Conservation (phyloP, 768 basidiomycete genomes). For the Rhodotorula kratochvilovae region DNA sequence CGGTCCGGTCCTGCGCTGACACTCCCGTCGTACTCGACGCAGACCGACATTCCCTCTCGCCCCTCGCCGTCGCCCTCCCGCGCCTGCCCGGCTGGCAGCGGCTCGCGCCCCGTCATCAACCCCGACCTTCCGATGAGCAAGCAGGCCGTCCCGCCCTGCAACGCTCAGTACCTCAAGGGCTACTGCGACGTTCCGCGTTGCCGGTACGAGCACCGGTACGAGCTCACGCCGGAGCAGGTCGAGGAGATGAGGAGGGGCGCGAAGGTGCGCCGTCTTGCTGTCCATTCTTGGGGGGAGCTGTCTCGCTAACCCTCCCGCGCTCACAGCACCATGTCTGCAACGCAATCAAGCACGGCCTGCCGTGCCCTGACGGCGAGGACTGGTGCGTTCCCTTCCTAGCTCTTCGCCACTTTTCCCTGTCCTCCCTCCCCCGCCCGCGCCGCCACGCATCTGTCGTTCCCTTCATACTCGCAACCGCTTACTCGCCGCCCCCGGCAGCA, state of each 20-base stretch:
- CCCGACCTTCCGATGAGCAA: slow-evolving; percentile 27
- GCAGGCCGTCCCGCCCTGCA: slow-evolving; percentile 35
- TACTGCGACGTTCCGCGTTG: slow-evolving; percentile 32
- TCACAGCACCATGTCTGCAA: slow-evolving; percentile 33
- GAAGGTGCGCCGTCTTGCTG: neutral
- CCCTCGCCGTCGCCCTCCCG: neutral
- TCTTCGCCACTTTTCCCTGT: no score
- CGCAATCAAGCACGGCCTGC: slow-evolving; percentile 29
- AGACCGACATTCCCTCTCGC: neutral
- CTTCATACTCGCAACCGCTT: neutral
- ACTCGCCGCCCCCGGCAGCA: neutral
- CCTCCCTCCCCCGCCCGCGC: neutral
- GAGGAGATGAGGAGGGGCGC: slow-evolving; percentile 35
- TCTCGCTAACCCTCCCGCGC: no score
- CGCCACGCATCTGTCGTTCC: neutral
- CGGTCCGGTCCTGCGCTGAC: no score
- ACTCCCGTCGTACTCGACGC: no score
- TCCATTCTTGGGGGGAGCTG: no score
- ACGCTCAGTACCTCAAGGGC: slow-evolving; percentile 27
- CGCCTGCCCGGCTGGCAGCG: neutral
- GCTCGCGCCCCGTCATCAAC: slow-evolving; percentile 9
- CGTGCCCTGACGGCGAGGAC: slow-evolving; percentile 20
- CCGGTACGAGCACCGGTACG: slow-evolving; percentile 33
- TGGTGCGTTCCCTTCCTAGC: slow-evolving; percentile 17
- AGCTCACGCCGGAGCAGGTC: slow-evolving; percentile 20